Evolutionary conservation across 2,329 filamentous ascomycete genomes (phyloP).

Genomic region (Xylariaceae sp.): DNA sequence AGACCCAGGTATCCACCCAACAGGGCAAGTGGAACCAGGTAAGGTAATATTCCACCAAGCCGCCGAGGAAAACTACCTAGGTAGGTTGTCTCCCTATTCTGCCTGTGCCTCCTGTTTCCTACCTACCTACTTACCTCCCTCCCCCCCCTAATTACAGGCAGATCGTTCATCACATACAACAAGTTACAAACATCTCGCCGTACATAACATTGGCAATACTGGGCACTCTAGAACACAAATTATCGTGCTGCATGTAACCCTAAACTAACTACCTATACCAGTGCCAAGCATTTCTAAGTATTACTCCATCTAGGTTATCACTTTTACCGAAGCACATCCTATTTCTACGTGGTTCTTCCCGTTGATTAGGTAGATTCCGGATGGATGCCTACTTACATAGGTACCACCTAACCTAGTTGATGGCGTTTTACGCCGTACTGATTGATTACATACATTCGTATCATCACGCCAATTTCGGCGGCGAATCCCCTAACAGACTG

Average conservation of each 20-base stretch:
- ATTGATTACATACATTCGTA: neutral
- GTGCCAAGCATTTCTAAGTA: neutral
- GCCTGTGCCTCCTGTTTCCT: too few species aligned
- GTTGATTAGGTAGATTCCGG: too few species aligned
- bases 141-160: too few species aligned
- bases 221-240: neutral
- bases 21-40: conserved; percentile 17
- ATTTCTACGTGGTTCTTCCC: too few species aligned
- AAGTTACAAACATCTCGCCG: too few species aligned
- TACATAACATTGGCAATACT: too few species aligned
- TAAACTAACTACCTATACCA: too few species aligned
- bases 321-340: too few species aligned
- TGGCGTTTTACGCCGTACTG: neutral
- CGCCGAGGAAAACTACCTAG: conserved; percentile 11
- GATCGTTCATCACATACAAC: too few species aligned
- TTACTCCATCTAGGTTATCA: neutral
- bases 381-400: too few species aligned
- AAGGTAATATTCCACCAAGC: conserved; percentile 23
- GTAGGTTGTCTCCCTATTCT: neutral
- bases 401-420: too few species aligned
- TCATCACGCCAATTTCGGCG: neutral
- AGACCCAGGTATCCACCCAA: conserved; percentile 11
- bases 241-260: neutral
- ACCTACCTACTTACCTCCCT: too few species aligned
- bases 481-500: neutral